Percentiles rank a stretch among this genome's conserved stretches.
Conservation (phyloP, 192 early-diverging fungal species). For the Neocallimastix lanati region DNA sequence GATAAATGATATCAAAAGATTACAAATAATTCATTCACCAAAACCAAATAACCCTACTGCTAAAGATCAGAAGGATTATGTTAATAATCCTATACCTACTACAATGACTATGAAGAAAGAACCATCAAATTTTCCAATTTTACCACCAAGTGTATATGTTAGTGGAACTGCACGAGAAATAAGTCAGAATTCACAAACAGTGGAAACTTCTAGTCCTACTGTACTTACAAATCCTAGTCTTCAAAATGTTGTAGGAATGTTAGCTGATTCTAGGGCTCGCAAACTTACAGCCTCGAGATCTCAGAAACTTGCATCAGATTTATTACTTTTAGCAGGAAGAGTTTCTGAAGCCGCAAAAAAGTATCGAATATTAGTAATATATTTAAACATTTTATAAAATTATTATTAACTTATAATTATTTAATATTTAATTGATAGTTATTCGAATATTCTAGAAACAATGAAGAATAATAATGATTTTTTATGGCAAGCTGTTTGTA, state of each 20-base stretch:
- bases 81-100: neutral
- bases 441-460: constrained; percentile 39
- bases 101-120: neutral
- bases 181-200: neutral
- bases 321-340: neutral
- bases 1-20: neutral
- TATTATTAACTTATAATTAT: too few species aligned
- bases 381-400: too few species aligned
- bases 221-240: neutral
- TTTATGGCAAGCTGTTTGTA: constrained; percentile 53
- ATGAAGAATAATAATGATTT: constrained; percentile 49
- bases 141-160: neutral
- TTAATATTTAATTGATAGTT: too few species aligned
- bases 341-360: neutral
- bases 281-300: neutral
- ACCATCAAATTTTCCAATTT: neutral
- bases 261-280: neutral
- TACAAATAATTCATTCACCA: neutral
- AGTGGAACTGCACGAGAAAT: neutral
- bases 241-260: neutral
- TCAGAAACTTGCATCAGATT: neutral
- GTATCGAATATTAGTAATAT: neutral
- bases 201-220: neutral
- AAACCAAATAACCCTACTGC: neutral
- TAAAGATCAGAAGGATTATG: neutral